These are phyloP conservation scores for Calonectria pseudoreteaudii DNA, from an alignment of 2,329 filamentous ascomycete genomes.

Conservation along the genomic window DNA sequence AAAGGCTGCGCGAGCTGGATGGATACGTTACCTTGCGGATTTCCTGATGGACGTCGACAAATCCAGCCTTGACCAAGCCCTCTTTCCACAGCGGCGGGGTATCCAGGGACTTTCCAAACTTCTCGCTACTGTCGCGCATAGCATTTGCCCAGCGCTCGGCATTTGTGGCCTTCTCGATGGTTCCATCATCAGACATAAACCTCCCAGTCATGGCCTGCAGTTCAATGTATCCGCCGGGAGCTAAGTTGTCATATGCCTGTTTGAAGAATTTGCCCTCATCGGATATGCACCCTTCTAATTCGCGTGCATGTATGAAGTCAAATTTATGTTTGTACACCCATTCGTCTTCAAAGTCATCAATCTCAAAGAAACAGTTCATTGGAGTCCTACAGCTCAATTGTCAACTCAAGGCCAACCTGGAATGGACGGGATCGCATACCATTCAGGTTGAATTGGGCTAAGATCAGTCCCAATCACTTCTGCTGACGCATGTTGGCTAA, in stretches of 20 bases:
- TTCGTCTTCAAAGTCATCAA: slow-evolving; percentile 3
- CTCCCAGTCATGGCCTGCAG: slow-evolving; percentile 49
- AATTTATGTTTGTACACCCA: background rate
- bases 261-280: background rate
- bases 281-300: background rate
- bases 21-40: background rate
- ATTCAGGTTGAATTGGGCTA: slow-evolving; percentile 11
- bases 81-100: background rate
- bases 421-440: background rate
- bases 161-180: slow-evolving; percentile 38
- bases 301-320: background rate
- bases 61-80: background rate
- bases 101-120: slow-evolving; percentile 8
- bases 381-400: background rate
- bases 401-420: background rate
- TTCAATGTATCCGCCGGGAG: slow-evolving; percentile 52
- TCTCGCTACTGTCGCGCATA: background rate
- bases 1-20: too few relatives aligned
- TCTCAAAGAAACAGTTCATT: background rate
- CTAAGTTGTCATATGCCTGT: background rate
- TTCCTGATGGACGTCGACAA: background rate
- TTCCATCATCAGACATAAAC: slow-evolving; percentile 52
- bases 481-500: slow-evolving; percentile 2
- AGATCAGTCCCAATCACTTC: slow-evolving; percentile 11
- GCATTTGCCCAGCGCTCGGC: background rate